A percentile compares a stretch with the other conserved stretches of the same genome.
phyloP scores from a whole-genome alignment of 441 rosid species.

The Francoa sonchifolia region DNA sequence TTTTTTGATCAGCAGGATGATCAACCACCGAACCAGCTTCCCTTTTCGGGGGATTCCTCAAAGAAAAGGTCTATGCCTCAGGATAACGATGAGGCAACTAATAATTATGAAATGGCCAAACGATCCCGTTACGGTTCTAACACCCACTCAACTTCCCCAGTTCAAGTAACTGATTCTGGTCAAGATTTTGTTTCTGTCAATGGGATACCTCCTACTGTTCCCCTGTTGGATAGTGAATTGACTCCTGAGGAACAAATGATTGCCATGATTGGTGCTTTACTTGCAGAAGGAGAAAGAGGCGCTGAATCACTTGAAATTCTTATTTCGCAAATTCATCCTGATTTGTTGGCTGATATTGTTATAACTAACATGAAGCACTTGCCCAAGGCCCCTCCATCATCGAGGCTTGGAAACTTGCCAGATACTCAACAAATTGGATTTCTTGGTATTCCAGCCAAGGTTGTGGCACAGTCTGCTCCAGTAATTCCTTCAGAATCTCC shows the following conservation, averaged over 20 bases:
- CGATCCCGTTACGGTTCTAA: conserved; percentile 42
- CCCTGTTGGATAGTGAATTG: conserved; percentile 51
- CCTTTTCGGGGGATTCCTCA: conserved; percentile 41
- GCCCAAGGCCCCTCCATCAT: conserved; percentile 60
- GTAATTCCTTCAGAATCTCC: conserved; percentile 33
- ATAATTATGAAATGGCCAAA: conserved; percentile 58
- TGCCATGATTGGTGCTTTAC: conserved; percentile 98
- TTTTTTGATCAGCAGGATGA: conserved; percentile 52
- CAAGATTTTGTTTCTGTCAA: conserved; percentile 42
- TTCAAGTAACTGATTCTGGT: conserved; percentile 37
- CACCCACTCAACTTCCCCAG: conserved; percentile 24
- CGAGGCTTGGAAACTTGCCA: conserved; percentile 37
- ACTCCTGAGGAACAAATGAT: conserved; percentile 97
- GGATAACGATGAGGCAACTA: conserved; percentile 51
- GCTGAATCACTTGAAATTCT: conserved; percentile 95
- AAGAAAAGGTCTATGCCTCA: conserved; percentile 63
- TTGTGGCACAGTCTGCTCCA: conserved; percentile 27
- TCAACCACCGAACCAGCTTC: conserved; percentile 44
- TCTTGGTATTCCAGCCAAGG: conserved; percentile 36
- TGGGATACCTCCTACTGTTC: conserved; percentile 38
- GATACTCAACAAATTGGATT: conserved; percentile 27
- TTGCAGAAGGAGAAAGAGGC: conserved; percentile 99
- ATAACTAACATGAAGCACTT: conserved; percentile 93
- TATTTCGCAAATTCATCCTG: conserved; percentile 89
- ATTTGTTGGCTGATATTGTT: conserved; percentile 96